Evolutionary conservation across 441 rosid species (phyloP), one percentile per base, ranked within the genome.

Genomic region (Adansonia gregorii): DNA sequence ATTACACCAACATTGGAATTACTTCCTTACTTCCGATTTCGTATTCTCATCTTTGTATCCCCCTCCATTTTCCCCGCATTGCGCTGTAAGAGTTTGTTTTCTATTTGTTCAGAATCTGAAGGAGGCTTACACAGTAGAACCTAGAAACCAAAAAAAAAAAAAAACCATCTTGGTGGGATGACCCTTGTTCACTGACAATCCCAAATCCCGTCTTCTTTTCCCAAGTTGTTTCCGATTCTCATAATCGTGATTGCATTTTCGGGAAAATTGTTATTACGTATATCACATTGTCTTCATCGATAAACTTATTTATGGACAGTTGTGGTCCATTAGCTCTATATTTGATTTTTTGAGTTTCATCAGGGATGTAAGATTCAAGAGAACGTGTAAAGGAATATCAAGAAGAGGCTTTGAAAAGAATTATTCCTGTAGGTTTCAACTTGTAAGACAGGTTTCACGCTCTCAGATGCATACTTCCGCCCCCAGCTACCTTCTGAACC

Each of bases 1-100:
- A 84, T 84, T 75, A 83, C 81, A 73, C 54, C 59, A 17, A 48
- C 66, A 56, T 63, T 81, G 77, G 63, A 77, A 35, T 56, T 31
- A 39, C 65, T 46, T 31, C 69, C 49, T 51, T 35, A 41, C 61
- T 24, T 51, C 39, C 68, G 31, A 31, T 19, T 72, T 72, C 10
- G 2, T 8, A 55, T 19, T 68, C 35, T 35, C 43, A 8, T n/a
- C 41, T n/a, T 20, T 49, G 39, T 64, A 56, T 52, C 12, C 9
- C 27, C 48, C 22, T 8, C 8, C 9, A n/a, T 43, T n/a, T 12
- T 14, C 52, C 24, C 71, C 5, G 0, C n/a, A 5, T 11, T 67
- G 45, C 27, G 9, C 17, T 55, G 4, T 49, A 54, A 52, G 15
- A 35, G 35, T 9, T 8, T 61, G 58, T 63, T 10, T 41, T 2